Evolutionary conservation across 2,329 filamentous ascomycete genomes (phyloP).

Genomic region (Thelonectria rubi): DNA sequence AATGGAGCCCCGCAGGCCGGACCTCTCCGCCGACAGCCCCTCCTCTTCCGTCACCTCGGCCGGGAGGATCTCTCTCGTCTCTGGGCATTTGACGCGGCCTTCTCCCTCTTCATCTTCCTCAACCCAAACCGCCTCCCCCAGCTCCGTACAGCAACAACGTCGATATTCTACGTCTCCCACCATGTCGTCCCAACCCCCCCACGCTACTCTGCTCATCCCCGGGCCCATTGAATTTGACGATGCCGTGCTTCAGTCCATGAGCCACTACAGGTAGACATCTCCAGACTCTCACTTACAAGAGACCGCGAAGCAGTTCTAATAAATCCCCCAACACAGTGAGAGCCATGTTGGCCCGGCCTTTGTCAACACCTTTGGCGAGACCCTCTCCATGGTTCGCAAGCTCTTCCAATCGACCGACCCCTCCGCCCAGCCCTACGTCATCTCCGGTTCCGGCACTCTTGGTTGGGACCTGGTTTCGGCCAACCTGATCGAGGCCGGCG

Average conservation of each 20-base stretch:
- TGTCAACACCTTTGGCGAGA: conserved; percentile 90
- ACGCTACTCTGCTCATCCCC: conserved; percentile 87
- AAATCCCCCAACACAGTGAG: conserved; percentile 66
- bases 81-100: conserved; percentile 38
- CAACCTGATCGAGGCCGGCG: conserved; percentile 88
- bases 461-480: conserved; percentile 97
- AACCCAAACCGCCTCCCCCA: conserved; percentile 27
- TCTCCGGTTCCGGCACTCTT: conserved; percentile 93
- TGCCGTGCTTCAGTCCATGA: conserved; percentile 94
- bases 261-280: conserved; percentile 80
- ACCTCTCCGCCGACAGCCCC: conserved; percentile 44
- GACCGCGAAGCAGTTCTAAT: conserved; percentile 15
- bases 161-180: conserved; percentile 45
- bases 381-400: conserved; percentile 85
- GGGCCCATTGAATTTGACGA: conserved; percentile 99
- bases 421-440: conserved; percentile 86
- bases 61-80: conserved; percentile 44
- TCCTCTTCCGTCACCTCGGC: conserved; percentile 42
- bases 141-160: conserved; percentile 27
- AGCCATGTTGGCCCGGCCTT: conserved; percentile 92
- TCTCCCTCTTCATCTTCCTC: conserved; percentile 28
- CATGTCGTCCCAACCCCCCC: conserved; percentile 70
- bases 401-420: conserved; percentile 92
- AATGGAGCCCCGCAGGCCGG: conserved; percentile 45
- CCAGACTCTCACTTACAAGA: neutral